A percentile compares a stretch with the other conserved stretches of the same genome.
These are phyloP conservation scores for Pseudoturritis turrita DNA, from an alignment of 345 rosid genomes.

Conservation along the genomic window DNA sequence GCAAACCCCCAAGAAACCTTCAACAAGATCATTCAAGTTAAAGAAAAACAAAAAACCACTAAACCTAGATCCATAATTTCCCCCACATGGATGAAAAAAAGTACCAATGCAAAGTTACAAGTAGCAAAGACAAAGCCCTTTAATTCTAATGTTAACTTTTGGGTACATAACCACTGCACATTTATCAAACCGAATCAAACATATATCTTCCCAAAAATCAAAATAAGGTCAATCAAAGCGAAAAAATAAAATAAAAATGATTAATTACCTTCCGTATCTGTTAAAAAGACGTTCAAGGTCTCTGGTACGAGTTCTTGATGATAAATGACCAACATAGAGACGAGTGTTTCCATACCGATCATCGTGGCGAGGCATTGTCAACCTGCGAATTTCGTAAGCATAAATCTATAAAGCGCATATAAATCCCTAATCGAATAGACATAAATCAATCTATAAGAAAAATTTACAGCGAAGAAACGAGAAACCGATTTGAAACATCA, in stretches of 20 bases:
- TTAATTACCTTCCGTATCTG: constrained; percentile 56
- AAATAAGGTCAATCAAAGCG: neutral
- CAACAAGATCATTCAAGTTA: constrained; percentile 96
- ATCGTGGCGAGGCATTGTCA: constrained; percentile 56
- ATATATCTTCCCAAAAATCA: neutral
- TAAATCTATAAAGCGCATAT: neutral
- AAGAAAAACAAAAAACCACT: constrained; percentile 41
- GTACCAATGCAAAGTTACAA: neutral
- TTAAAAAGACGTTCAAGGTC: constrained; percentile 57
- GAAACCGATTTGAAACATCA: neutral
- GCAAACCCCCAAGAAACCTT: constrained; percentile 94
- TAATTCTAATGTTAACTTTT: neutral
- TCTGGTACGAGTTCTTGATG: constrained; percentile 51
- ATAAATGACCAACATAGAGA: constrained; percentile 56
- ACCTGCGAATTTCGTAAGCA: neutral
- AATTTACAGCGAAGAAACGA: neutral
- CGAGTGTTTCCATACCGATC: constrained; percentile 48
- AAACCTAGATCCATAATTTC: constrained; percentile 21
- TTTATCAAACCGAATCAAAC: neutral
- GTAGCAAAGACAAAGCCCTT: neutral
- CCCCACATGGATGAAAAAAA: constrained; percentile 24
- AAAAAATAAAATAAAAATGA: neutral
- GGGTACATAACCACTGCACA: neutral
- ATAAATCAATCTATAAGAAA: neutral
- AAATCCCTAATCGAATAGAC: neutral